phyloP scores from a whole-genome alignment of 495 filamentous ascomycete genomes.

The Podospora pseudocomata region DNA sequence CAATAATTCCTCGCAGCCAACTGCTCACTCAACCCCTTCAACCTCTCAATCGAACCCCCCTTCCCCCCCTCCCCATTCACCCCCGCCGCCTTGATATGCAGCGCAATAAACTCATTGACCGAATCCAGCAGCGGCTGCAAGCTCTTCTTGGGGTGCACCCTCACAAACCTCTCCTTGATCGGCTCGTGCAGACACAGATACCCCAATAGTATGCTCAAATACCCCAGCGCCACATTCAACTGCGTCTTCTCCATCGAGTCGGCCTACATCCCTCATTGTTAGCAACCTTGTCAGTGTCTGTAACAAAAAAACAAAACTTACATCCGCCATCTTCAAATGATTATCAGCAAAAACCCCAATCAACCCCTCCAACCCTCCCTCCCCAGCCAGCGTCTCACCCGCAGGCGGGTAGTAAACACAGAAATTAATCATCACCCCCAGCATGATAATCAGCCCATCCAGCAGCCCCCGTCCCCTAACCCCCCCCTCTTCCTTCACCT shows the following conservation, averaged over 20 bases:
- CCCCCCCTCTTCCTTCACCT: constrained; percentile 26
- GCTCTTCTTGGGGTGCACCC: constrained; percentile 54
- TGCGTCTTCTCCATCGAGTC: constrained; percentile 80
- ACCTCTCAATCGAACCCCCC: constrained; percentile 50
- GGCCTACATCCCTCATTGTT: constrained; percentile 51
- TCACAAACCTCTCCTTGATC: constrained; percentile 48
- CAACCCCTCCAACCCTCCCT: constrained; percentile 26
- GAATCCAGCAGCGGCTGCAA: constrained; percentile 67
- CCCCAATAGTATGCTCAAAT: constrained; percentile 79
- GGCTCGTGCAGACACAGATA: constrained; percentile 64
- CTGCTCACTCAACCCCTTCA: constrained; percentile 53
- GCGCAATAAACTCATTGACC: constrained; percentile 77
- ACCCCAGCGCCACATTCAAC: constrained; percentile 85
- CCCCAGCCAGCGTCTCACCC: constrained; percentile 33
- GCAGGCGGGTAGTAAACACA: constrained; percentile 67
- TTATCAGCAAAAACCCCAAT: constrained; percentile 53
- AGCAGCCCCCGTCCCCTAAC: constrained; percentile 29
- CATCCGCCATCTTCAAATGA: constrained; percentile 46
- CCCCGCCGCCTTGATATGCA: constrained; percentile 71
- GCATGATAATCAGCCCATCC: constrained; percentile 70
- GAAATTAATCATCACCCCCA: constrained; percentile 87
- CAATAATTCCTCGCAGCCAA: constrained; percentile 15
- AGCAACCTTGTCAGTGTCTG: constrained; percentile 39
- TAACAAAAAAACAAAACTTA: constrained; percentile 45
- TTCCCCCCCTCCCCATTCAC: constrained; percentile 38